Base-by-base conservation (phyloP, 73 alveolate species). In the Paramecium sexaurelia region DNA sequence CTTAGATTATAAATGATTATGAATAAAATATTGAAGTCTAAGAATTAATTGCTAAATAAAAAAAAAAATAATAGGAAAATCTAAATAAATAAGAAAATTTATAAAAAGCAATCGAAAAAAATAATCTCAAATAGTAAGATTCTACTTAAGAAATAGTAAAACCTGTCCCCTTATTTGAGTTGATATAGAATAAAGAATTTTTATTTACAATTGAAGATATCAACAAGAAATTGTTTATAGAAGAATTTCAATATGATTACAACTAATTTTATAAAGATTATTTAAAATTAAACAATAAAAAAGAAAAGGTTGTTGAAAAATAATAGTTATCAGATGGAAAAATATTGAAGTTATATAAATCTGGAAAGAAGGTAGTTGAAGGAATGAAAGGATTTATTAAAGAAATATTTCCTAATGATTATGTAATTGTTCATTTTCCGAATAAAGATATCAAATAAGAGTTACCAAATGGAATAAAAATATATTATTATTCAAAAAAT, bases 331-430 rank as follows among this genome's bases (percentile, higher is more conserved):
- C 83, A 61, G 83, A 61, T 61, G 83, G 83, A 3, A 61, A 61
- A 61, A 11, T 32, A 61, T 22, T 61, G 1, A 61, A 61, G 26
- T 13, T 61, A 29, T 61, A 26, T 32, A 61, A 61, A 32, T 61
- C 83, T 61, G 83, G 83, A 26, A 61, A 61, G 43, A 61, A 61
- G 83, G 83, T 29, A 1, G 83, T 61, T 10, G 83, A 29, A 8
- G 83, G 83, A 61, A 61, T 61, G 83, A 61, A 61, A 61, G 83
- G 83, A 29, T 61, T 61, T 8, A 29, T 26, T 3, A 61, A 61
- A 32, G 83, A 61, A 61, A 61, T 61, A 61, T 61, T 61, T 32
- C 39, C 83, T 22, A 32, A 61, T 32, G 83, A 61, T 61, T 61
- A 61, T 8, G 83, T 61, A 10, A 61, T 61, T 26, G 83, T 61